Conservation (phyloP, 176 grass and related monocot species). For the Triticum monococcum region DNA sequence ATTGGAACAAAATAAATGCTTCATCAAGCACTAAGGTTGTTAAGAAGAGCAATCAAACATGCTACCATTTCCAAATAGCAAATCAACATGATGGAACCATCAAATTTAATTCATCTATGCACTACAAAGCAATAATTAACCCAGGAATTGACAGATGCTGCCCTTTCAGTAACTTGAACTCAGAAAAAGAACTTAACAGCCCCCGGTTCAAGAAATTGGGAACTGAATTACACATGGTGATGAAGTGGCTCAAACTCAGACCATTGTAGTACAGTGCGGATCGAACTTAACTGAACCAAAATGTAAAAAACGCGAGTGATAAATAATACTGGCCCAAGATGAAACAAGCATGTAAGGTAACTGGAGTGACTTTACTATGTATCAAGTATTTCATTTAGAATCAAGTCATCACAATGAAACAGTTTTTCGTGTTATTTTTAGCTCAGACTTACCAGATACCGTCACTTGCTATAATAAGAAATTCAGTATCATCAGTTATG, state of each 20-base stretch:
- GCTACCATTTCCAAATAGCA: neutral
- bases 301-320: neutral
- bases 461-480: constrained; percentile 44
- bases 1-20: constrained; percentile 21
- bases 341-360: constrained; percentile 8
- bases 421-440: neutral
- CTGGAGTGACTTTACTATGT: neutral
- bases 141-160: neutral
- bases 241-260: constrained; percentile 5
- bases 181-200: neutral
- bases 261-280: neutral
- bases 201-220: neutral
- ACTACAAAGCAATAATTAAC: neutral
- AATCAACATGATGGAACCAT: neutral
- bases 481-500: constrained; percentile 28
- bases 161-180: neutral
- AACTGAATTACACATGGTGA: neutral
- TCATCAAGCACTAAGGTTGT: neutral
- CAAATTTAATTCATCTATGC: neutral
- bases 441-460: constrained; percentile 39
- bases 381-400: neutral
- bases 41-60: neutral
- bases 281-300: constrained; percentile 8
- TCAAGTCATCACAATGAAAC: neutral
- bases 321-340: neutral